phyloP scores from a whole-genome alignment of 495 filamentous ascomycete species.

The Pseudoneurospora amorphoporcata region DNA sequence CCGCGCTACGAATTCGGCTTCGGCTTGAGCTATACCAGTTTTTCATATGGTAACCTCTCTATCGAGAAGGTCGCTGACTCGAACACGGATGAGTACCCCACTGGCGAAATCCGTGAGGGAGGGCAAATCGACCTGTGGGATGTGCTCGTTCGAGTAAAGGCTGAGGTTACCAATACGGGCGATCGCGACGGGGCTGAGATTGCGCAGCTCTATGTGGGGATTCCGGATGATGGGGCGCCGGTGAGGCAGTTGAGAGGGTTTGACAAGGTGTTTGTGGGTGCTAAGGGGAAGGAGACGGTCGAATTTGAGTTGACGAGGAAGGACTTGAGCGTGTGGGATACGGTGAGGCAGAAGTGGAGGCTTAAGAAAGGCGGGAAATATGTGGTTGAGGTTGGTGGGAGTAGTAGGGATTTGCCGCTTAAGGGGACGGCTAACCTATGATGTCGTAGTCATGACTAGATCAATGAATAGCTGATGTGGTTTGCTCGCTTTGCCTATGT shows the following conservation, averaged over 20 bases:
- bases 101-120: conserved; percentile 39
- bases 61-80: conserved; percentile 19
- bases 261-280: conserved; percentile 43
- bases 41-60: conserved; percentile 36
- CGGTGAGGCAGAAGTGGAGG: conserved; percentile 48
- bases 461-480: neutral
- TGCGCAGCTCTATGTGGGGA: conserved; percentile 54
- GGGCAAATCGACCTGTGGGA: conserved; percentile 52
- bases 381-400: conserved; percentile 46
- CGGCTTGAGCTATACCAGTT: conserved; percentile 60
- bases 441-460: neutral
- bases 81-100: conserved; percentile 22
- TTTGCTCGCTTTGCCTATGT: neutral
- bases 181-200: conserved; percentile 40
- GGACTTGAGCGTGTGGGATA: conserved; percentile 61
- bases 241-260: conserved; percentile 56
- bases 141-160: conserved; percentile 38
- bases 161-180: conserved; percentile 49
- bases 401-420: conserved; percentile 55
- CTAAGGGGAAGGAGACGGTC: conserved; percentile 34
- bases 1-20: conserved; percentile 65
- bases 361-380: conserved; percentile 36
- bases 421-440: conserved; percentile 24
- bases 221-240: conserved; percentile 35
- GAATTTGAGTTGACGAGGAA: conserved; percentile 48